Conservation (phyloP, 1,284 basidiomycete genomes). For the Ceratobasidium papillatum region DNA sequence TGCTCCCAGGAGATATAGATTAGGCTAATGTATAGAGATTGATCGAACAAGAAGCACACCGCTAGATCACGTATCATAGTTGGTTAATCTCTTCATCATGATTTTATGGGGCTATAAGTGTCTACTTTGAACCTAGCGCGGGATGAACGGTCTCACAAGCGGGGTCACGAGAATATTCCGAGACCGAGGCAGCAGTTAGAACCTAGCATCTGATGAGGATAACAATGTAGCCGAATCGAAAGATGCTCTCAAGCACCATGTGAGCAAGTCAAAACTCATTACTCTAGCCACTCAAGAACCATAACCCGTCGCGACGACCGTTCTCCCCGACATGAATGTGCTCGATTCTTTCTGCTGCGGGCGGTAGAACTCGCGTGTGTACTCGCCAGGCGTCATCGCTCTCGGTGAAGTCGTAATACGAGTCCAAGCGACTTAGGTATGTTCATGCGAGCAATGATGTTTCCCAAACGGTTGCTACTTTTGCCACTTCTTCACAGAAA, state of each 20-base stretch:
- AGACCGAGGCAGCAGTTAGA: background rate
- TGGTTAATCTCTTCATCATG: background rate
- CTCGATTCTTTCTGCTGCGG: conserved; percentile 25
- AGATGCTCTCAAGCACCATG: background rate
- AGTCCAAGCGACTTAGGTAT: background rate
- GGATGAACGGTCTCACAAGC: background rate
- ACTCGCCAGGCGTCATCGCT: background rate
- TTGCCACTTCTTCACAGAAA: background rate
- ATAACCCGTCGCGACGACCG: background rate
- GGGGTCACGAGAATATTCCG: background rate
- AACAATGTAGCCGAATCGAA: too few relatives aligned
- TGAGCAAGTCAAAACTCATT: background rate
- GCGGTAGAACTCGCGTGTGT: conserved; percentile 12
- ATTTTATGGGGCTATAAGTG: background rate
- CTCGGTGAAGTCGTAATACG: background rate
- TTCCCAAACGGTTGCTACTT: background rate
- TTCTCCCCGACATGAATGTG: background rate
- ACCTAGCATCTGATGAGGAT: too few relatives aligned
- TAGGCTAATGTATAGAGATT: background rate
- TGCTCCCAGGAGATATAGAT: background rate
- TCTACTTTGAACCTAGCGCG: background rate
- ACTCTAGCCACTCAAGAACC: background rate
- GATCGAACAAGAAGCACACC: conserved; percentile 10
- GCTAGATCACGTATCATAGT: background rate
- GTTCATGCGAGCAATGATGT: background rate